These are phyloP conservation scores for Aureobasidium melanogenum DNA, from an alignment of 2,329 filamentous ascomycete genomes.

Conservation along the genomic window DNA sequence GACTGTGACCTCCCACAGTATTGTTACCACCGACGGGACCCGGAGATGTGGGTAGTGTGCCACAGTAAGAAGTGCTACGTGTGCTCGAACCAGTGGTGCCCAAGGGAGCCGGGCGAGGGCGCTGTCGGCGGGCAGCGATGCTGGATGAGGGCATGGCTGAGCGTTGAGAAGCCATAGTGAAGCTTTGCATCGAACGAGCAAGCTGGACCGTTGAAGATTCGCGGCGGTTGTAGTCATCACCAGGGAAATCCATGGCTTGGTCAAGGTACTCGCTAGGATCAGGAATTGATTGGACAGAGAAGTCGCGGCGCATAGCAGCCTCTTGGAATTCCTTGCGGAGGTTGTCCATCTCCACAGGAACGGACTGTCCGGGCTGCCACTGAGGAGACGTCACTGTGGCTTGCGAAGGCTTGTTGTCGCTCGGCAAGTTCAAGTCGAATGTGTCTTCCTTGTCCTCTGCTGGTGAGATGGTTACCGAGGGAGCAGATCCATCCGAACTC, in stretches of 20 bases:
- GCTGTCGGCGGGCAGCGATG: constrained; percentile 33
- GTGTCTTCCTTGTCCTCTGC: constrained; percentile 3
- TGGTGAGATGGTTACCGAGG: constrained; percentile 9
- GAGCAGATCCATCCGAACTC: constrained; percentile 2
- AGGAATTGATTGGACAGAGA: constrained; percentile 13
- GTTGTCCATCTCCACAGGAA: constrained; percentile 26
- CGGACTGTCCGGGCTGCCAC: constrained; percentile 29
- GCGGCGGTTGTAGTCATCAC: constrained; percentile 22
- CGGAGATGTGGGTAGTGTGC: constrained; percentile 32
- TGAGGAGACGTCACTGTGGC: constrained; percentile 18
- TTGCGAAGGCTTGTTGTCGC: neutral
- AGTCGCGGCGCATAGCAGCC: constrained; percentile 15
- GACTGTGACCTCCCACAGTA: constrained; percentile 25
- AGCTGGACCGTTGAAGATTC: constrained; percentile 25
- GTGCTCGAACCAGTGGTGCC: constrained; percentile 26
- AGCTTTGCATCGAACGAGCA: constrained; percentile 27
- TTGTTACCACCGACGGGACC: constrained; percentile 35
- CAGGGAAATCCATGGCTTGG: constrained; percentile 25
- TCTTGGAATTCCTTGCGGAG: constrained; percentile 27
- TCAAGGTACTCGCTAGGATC: constrained; percentile 15
- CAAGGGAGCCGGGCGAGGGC: constrained; percentile 31
- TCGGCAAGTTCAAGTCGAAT: neutral
- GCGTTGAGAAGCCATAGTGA: constrained; percentile 26
- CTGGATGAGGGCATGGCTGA: constrained; percentile 24
- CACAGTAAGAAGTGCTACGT: constrained; percentile 34